Evolutionary conservation across 441 rosid species (phyloP).

Genomic region (Corymbia citriodora): DNA sequence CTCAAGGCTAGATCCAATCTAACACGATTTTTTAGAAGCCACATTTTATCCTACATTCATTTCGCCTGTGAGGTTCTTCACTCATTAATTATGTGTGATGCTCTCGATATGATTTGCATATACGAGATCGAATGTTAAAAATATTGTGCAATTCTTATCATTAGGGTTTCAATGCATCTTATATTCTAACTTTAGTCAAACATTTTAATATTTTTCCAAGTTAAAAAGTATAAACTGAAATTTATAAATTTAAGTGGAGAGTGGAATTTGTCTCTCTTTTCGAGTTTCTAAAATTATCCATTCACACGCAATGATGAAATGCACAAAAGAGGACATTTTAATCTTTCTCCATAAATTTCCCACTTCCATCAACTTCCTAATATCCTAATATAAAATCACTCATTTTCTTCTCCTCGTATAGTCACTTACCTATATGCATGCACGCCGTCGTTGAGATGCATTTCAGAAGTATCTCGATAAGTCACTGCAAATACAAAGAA

Average conservation of each 20-base stretch:
- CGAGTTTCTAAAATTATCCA: neutral
- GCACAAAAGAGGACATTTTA: neutral
- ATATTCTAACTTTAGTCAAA: neutral
- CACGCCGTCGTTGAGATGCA: neutral
- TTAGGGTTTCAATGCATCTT: neutral
- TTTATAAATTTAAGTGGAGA: neutral
- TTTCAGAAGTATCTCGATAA: neutral
- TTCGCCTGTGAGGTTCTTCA: neutral
- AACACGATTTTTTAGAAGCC: neutral
- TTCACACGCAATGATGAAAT: neutral
- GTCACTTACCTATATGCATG: neutral
- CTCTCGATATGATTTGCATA: neutral
- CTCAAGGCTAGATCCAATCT: neutral
- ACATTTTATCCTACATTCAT: neutral
- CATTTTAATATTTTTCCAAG: neutral
- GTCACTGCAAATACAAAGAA: neutral
- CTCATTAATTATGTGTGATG: neutral
- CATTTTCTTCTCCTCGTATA: neutral
- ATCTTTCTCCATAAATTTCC: neutral
- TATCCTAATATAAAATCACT: neutral
- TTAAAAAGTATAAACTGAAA: neutral
- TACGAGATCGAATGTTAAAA: neutral
- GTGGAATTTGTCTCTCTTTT: neutral
- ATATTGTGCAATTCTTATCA: neutral
- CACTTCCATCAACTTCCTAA: neutral